Conservation (phyloP, 768 basidiomycete species). For the Termitomyces sp. region DNA sequence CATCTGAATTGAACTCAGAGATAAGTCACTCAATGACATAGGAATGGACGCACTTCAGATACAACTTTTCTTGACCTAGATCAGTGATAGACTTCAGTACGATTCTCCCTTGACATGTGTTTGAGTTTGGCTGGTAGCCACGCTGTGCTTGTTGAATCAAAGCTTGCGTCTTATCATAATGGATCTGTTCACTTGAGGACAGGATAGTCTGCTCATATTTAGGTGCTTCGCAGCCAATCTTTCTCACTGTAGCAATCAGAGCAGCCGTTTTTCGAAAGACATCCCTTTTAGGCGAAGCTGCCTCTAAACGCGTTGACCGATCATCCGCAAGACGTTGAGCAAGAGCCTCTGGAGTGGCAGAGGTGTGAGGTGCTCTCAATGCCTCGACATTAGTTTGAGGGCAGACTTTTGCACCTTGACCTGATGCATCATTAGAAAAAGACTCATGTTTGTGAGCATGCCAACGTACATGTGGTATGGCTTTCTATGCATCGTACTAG, state of each 20-base stretch:
- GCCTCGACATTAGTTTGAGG: conserved; percentile 10
- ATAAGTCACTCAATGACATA: too few relatives aligned
- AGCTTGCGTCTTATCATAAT: background rate
- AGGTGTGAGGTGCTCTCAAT: conserved; percentile 9
- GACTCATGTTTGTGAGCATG: too few relatives aligned
- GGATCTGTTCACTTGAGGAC: background rate
- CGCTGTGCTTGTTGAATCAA: background rate
- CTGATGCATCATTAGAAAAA: too few relatives aligned
- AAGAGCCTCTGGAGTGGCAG: background rate
- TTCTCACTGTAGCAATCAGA: background rate
- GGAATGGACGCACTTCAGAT: background rate
- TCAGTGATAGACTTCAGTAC: background rate
- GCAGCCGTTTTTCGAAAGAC: conserved; percentile 2
- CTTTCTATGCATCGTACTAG: background rate
- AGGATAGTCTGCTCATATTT: conserved; percentile 4
- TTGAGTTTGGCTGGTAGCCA: background rate
- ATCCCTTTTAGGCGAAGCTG: background rate
- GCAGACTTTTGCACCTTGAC: conserved; percentile 18
- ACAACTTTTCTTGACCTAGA: background rate
- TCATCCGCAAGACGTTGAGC: background rate
- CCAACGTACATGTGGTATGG: too few relatives aligned
- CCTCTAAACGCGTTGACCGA: background rate
- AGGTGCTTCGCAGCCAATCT: background rate
- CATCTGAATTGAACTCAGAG: background rate
- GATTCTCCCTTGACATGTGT: background rate